These are phyloP conservation scores for Phytophthora pseudosyringae DNA, from an alignment of 352 stramenopile species.

Conservation along the genomic window DNA sequence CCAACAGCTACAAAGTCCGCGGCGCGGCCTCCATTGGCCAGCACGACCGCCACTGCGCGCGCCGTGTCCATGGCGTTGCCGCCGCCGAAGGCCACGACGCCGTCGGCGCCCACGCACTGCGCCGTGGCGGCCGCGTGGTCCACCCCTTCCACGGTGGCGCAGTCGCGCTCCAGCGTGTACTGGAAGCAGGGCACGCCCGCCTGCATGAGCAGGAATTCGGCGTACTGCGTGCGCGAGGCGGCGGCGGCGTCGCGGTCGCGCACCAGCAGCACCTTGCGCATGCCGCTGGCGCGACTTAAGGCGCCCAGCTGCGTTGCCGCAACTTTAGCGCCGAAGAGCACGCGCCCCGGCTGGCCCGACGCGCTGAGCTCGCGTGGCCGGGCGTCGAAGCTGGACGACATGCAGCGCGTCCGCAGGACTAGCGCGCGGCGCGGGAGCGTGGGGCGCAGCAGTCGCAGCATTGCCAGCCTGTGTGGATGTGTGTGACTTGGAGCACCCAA, in stretches of 20 bases:
- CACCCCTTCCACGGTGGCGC: slow-evolving; percentile 61
- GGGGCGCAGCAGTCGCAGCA: slow-evolving; percentile 22
- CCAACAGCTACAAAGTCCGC: slow-evolving; percentile 34
- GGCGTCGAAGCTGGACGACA: slow-evolving; percentile 53
- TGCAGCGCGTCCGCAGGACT: slow-evolving; percentile 11
- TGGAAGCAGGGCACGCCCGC: slow-evolving; percentile 75
- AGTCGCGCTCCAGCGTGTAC: slow-evolving; percentile 75
- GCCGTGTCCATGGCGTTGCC: slow-evolving; percentile 71
- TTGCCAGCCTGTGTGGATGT: no score
- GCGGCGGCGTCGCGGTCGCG: slow-evolving; percentile 64
- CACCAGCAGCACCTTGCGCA: slow-evolving; percentile 77
- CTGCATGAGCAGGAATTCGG: slow-evolving; percentile 77
- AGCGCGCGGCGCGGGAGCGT: not conserved
- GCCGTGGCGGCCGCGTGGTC: slow-evolving; percentile 62
- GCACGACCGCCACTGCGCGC: slow-evolving; percentile 56
- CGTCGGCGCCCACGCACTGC: slow-evolving; percentile 65
- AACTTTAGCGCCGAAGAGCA: slow-evolving; percentile 60
- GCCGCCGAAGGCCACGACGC: slow-evolving; percentile 73
- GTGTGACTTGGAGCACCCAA: slow-evolving; percentile 5
- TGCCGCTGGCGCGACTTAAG: slow-evolving; percentile 44
- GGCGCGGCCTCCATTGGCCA: slow-evolving; percentile 52
- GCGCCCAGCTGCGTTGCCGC: slow-evolving; percentile 46
- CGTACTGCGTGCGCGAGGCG: slow-evolving; percentile 64
- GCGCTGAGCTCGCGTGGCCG: slow-evolving; percentile 44
- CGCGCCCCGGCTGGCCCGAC: slow-evolving; percentile 47